A percentile compares a stretch with the other conserved stretches of the same genome.
These are phyloP conservation scores for Mrakia hoshinonis DNA, from an alignment of 768 basidiomycete species.

Conservation along the genomic window DNA sequence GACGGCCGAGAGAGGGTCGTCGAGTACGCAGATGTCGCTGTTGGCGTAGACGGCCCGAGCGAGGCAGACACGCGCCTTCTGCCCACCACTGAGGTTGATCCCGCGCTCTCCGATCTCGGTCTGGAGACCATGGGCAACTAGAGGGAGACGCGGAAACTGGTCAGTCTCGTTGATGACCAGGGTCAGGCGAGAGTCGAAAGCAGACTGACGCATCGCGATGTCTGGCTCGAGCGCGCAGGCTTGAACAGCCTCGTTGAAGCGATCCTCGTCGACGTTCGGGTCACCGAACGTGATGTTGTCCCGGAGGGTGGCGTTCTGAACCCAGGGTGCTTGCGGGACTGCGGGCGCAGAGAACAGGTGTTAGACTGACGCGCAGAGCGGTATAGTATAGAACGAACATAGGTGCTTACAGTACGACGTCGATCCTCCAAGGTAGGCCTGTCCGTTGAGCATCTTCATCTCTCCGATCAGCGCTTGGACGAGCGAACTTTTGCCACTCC, in stretches of 20 bases:
- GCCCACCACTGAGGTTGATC: slow-evolving; percentile 54
- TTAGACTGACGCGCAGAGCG: background rate
- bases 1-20: slow-evolving; percentile 81
- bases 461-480: slow-evolving; percentile 36
- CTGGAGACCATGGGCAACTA: slow-evolving; percentile 35
- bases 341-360: background rate
- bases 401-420: background rate
- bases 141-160: no score
- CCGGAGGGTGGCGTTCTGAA: slow-evolving; percentile 37
- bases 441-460: slow-evolving; percentile 33
- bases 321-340: slow-evolving; percentile 40
- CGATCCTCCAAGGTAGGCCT: slow-evolving; percentile 14
- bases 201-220: background rate
- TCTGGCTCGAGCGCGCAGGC: slow-evolving; percentile 33
- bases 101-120: slow-evolving; percentile 59
- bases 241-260: slow-evolving; percentile 32
- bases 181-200: no score
- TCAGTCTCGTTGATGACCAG: no score
- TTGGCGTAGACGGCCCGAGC: slow-evolving; percentile 79
- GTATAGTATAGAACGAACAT: background rate
- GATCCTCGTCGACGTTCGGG: slow-evolving; percentile 29
- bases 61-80: slow-evolving; percentile 73
- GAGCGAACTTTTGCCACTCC: slow-evolving; percentile 38
- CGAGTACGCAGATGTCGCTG: slow-evolving; percentile 78
- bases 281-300: slow-evolving; percentile 47